A percentile compares a stretch with the other conserved stretches of the same genome.
Conservation (phyloP, 2,329 filamentous ascomycete genomes). For the Apiospora sp. region DNA sequence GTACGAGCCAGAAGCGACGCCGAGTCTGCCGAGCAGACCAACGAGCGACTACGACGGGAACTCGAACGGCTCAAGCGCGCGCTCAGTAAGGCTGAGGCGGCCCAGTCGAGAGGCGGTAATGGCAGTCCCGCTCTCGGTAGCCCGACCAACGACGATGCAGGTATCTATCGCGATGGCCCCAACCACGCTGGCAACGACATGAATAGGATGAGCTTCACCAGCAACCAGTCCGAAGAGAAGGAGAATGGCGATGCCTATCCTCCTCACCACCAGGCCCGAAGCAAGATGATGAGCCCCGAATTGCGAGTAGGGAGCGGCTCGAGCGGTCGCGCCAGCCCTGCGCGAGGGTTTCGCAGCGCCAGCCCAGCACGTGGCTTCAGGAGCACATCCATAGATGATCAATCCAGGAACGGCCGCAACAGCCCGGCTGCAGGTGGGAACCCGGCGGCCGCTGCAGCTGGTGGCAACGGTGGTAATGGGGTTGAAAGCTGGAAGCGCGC, state of each 20-base stretch:
- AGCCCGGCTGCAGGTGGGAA: constrained; percentile 34
- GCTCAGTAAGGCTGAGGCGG: constrained; percentile 66
- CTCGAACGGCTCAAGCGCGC: constrained; percentile 94
- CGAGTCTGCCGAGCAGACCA: constrained; percentile 85
- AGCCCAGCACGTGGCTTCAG: constrained; percentile 67
- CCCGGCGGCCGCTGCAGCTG: background rate
- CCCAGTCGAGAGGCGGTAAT: constrained; percentile 43
- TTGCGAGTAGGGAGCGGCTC: constrained; percentile 61
- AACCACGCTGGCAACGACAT: constrained; percentile 47
- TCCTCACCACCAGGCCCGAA: constrained; percentile 51
- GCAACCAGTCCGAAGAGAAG: constrained; percentile 77
- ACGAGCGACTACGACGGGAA: constrained; percentile 84
- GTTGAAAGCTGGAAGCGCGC: constrained; percentile 97
- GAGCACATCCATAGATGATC: constrained; percentile 41
- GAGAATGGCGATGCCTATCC: constrained; percentile 67
- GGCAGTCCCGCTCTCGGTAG: constrained; percentile 56
- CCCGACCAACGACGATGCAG: constrained; percentile 64
- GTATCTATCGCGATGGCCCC: constrained; percentile 64
- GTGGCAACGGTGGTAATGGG: constrained; percentile 52
- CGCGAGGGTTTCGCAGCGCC: constrained; percentile 62
- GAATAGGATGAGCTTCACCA: constrained; percentile 69
- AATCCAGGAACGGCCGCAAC: constrained; percentile 31
- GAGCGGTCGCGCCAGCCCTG: constrained; percentile 67
- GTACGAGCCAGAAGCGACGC: constrained; percentile 90
- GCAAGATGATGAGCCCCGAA: constrained; percentile 62